A percentile compares a stretch with the other conserved stretches of the same genome.
Conservation (phyloP, 176 grass and related monocot species). For the Oryza meridionalis region DNA sequence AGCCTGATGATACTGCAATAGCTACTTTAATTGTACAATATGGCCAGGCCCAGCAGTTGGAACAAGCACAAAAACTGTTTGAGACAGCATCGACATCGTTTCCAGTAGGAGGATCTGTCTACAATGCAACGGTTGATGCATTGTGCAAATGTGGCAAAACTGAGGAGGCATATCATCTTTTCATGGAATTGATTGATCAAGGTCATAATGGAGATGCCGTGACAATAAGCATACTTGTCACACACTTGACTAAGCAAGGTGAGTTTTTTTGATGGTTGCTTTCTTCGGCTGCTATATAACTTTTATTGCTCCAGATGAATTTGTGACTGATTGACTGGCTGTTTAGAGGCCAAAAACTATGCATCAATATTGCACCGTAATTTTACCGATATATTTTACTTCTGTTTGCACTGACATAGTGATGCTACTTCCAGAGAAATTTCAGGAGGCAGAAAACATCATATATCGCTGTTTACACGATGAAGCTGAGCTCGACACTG, state of each 20-base stretch:
- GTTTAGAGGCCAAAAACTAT: background rate
- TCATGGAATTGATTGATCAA: conserved; percentile 50
- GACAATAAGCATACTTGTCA: conserved; percentile 86
- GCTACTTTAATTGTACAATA: conserved; percentile 81
- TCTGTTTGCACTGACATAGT: background rate
- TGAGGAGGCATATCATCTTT: conserved; percentile 61
- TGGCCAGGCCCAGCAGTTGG: conserved; percentile 64
- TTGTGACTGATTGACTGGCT: conserved; percentile 1
- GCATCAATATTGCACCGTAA: conserved; percentile 4
- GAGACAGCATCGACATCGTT: conserved; percentile 39
- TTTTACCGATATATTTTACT: background rate
- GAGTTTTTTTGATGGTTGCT: conserved; percentile 12
- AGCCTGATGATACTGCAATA: conserved; percentile 63
- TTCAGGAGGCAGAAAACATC: conserved; percentile 74
- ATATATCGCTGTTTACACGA: conserved; percentile 59
- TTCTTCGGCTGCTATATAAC: background rate
- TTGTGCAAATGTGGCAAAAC: conserved; percentile 70
- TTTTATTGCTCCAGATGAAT: conserved; percentile 1
- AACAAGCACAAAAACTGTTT: conserved; percentile 61
- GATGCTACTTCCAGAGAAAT: conserved; percentile 55
- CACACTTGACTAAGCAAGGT: conserved; percentile 76
- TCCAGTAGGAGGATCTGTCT: conserved; percentile 40
- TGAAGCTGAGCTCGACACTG: conserved; percentile 76
- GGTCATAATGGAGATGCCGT: conserved; percentile 60
- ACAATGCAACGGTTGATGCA: conserved; percentile 77